phyloP scores from a whole-genome alignment of 352 stramenopile genomes.

The Poterioochromonas sp. region DNA sequence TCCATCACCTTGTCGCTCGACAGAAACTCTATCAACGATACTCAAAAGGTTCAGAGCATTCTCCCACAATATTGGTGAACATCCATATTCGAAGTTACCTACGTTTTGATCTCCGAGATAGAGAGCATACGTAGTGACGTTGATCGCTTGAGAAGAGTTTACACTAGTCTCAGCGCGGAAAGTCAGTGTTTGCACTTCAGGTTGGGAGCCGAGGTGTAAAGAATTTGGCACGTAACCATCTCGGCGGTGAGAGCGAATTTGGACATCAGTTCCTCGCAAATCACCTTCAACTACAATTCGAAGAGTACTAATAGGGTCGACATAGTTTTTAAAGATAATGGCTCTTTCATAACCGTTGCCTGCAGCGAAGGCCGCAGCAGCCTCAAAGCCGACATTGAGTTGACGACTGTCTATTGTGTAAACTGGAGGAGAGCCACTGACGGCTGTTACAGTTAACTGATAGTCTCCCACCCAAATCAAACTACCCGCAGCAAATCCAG shows the following conservation, averaged over 20 bases:
- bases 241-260: slow-evolving; percentile 13
- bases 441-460: slow-evolving; percentile 25
- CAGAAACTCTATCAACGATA: slow-evolving; percentile 41
- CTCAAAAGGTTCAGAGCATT: slow-evolving; percentile 40
- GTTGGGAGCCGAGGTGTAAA: slow-evolving; percentile 36
- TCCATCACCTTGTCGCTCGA: slow-evolving; percentile 41
- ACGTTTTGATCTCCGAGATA: background rate
- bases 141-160: background rate
- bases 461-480: slow-evolving; percentile 43
- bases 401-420: background rate
- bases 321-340: slow-evolving; percentile 44
- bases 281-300: slow-evolving; percentile 39
- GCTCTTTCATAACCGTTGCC: slow-evolving; percentile 41
- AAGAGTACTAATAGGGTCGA: slow-evolving; percentile 38
- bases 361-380: slow-evolving; percentile 24
- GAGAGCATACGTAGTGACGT: background rate
- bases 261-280: slow-evolving; percentile 44
- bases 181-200: slow-evolving; percentile 45
- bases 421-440: background rate
- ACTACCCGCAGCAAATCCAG: slow-evolving; percentile 8
- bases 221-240: slow-evolving; percentile 31
- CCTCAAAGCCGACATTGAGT: background rate
- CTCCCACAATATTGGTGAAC: slow-evolving; percentile 38
- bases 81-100: slow-evolving; percentile 37
- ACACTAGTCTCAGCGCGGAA: slow-evolving; percentile 32